phyloP scores from a whole-genome alignment of 352 stramenopile genomes.

The Globisporangium yorkense region DNA sequence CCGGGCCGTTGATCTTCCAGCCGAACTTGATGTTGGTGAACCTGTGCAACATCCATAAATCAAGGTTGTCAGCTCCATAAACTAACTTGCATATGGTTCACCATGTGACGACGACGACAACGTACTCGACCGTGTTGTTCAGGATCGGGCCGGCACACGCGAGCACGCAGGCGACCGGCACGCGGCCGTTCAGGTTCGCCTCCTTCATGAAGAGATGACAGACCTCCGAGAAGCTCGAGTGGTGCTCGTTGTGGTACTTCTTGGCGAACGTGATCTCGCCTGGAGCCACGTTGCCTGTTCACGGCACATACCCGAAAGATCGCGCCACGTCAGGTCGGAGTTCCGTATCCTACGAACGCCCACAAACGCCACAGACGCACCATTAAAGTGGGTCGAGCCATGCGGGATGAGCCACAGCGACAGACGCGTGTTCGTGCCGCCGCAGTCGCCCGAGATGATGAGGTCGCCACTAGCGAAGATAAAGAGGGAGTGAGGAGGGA shows the following conservation, averaged over 20 bases:
- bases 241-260: conserved; percentile 84
- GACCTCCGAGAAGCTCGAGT: conserved; percentile 82
- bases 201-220: conserved; percentile 93
- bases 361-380: conserved; percentile 11
- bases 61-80: too few relatives aligned
- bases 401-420: conserved; percentile 81
- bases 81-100: too few relatives aligned
- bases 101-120: not conserved
- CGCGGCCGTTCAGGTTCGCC: conserved; percentile 64
- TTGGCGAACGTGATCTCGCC: conserved; percentile 82
- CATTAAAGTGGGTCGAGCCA: conserved; percentile 47
- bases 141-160: conserved; percentile 80
- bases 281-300: conserved; percentile 55
- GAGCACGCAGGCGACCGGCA: conserved; percentile 63
- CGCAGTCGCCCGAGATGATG: conserved; percentile 92
- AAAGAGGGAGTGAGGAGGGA: not conserved
- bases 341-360: too few relatives aligned
- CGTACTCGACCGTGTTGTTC: conserved; percentile 72
- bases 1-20: conserved; percentile 85
- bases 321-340: conserved; percentile 9
- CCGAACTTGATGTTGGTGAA: conserved; percentile 93
- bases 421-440: conserved; percentile 96
- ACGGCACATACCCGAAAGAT: not conserved
- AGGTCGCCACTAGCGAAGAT: conserved; percentile 43
- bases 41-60: conserved; percentile 14